phyloP scores from a whole-genome alignment of 2,329 filamentous ascomycete species.

The Nemania bipapillata region DNA sequence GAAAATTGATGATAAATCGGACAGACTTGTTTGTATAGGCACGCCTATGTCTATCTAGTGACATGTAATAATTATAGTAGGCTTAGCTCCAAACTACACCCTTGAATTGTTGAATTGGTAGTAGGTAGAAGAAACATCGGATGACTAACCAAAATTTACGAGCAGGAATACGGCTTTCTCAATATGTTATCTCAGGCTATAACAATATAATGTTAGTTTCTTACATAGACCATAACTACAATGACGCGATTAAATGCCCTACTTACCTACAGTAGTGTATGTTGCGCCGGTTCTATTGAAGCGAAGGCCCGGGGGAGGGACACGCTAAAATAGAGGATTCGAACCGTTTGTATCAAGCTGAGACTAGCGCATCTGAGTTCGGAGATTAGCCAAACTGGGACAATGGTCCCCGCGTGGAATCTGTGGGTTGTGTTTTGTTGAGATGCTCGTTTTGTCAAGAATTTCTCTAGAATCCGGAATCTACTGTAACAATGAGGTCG shows the following conservation, averaged over 20 bases:
- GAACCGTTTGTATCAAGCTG: constrained; percentile 26
- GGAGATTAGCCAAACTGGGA: constrained; percentile 27
- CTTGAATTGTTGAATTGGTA: not conserved
- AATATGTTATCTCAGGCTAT: not conserved
- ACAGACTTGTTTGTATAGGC: not conserved
- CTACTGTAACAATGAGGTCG: not conserved
- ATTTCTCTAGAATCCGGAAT: not conserved
- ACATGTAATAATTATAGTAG: no score
- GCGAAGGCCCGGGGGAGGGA: constrained; percentile 11
- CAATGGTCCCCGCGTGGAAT: constrained; percentile 14
- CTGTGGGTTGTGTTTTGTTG: constrained; percentile 14
- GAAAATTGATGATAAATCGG: not conserved
- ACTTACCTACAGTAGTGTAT: not conserved
- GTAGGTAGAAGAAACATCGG: not conserved
- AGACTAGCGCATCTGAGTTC: constrained; percentile 18
- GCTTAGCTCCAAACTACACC: not conserved
- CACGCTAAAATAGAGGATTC: constrained; percentile 9
- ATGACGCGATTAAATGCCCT: not conserved
- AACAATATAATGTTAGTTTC: not conserved
- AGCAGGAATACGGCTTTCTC: not conserved
- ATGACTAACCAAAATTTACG: not conserved
- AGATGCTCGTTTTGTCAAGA: not conserved
- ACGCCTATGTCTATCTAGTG: not conserved
- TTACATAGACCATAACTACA: not conserved
- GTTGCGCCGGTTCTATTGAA: not conserved